phyloP scores from a whole-genome alignment of 495 filamentous ascomycete species.

The Hypomontagnella submonticulosa region DNA sequence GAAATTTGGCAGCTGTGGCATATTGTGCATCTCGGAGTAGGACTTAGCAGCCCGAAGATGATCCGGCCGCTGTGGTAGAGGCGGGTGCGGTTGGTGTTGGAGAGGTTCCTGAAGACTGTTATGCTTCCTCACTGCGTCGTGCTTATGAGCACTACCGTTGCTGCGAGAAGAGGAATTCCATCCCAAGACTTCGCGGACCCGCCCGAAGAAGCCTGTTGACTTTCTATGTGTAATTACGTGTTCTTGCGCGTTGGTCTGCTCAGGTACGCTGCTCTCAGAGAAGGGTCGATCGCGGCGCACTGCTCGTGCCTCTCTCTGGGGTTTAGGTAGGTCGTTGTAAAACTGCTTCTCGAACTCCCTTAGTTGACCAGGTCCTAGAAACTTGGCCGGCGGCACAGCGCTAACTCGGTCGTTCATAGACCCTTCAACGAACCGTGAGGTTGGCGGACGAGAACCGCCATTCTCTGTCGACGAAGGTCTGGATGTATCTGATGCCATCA shows the following conservation, averaged over 20 bases:
- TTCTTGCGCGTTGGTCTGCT: conserved; percentile 6
- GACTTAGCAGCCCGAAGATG: conserved; percentile 43
- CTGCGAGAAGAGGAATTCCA: conserved; percentile 30
- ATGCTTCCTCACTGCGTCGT: conserved; percentile 38
- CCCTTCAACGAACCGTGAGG: conserved; percentile 71
- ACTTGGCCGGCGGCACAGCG: conserved; percentile 72
- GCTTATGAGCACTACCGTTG: conserved; percentile 16
- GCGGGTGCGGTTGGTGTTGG: conserved; percentile 8
- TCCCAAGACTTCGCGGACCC: conserved; percentile 42
- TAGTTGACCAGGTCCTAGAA: conserved; percentile 62
- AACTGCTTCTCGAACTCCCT: conserved; percentile 53
- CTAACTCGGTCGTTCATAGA: conserved; percentile 81
- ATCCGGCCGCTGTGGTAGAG: conserved; percentile 28
- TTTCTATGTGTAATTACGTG: conserved; percentile 45
- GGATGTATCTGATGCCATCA: conserved; percentile 39
- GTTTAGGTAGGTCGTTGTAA: conserved; percentile 24
- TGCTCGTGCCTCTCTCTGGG: conserved; percentile 22
- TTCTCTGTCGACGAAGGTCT: conserved; percentile 33
- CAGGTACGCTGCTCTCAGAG: conserved; percentile 32
- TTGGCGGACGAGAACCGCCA: conserved; percentile 61
- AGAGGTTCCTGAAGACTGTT: conserved; percentile 41
- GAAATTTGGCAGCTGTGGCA: conserved; percentile 35
- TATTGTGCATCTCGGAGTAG: conserved; percentile 44
- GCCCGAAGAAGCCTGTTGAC: conserved; percentile 44
- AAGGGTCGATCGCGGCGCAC: conserved; percentile 34